Conservation (phyloP, 768 basidiomycete genomes). For the Boletus rubropictus region DNA sequence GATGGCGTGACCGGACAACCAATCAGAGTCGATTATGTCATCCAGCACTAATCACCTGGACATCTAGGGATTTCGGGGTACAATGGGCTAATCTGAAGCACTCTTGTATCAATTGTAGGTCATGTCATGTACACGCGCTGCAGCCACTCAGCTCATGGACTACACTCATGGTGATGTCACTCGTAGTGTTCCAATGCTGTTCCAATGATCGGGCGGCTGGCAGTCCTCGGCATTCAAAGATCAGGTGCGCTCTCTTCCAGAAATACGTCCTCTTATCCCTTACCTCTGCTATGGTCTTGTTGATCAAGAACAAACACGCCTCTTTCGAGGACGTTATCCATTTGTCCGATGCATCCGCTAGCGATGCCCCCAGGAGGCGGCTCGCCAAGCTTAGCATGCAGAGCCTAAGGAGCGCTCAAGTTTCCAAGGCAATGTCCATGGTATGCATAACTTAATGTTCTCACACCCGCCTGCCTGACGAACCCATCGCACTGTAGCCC, state of each 20-base stretch:
- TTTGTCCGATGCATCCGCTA: slow-evolving; percentile 6
- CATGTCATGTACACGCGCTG: no score
- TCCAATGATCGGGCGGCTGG: no score
- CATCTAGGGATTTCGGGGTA: no score
- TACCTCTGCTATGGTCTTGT: slow-evolving; percentile 12
- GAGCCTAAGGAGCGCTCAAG: slow-evolving; percentile 2
- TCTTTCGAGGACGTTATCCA: slow-evolving; percentile 10
- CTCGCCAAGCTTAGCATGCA: neutral
- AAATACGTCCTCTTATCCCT: no score
- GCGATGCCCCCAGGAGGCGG: neutral
- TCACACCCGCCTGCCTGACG: neutral
- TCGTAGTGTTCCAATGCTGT: no score
- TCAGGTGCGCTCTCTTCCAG: no score
- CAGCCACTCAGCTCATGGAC: no score
- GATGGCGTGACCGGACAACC: slow-evolving; percentile 27
- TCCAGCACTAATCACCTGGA: no score
- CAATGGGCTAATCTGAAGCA: no score
- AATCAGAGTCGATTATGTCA: slow-evolving; percentile 23
- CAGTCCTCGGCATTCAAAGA: no score
- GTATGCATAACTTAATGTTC: neutral
- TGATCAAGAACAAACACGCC: slow-evolving; percentile 14
- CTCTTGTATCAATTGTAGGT: no score
- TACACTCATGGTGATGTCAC: no score
- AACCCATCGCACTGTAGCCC: slow-evolving; percentile 6
- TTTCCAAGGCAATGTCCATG: slow-evolving; percentile 9